phyloP scores from a whole-genome alignment of 2,329 filamentous ascomycete genomes.

The Fusarium fracticaudum region DNA sequence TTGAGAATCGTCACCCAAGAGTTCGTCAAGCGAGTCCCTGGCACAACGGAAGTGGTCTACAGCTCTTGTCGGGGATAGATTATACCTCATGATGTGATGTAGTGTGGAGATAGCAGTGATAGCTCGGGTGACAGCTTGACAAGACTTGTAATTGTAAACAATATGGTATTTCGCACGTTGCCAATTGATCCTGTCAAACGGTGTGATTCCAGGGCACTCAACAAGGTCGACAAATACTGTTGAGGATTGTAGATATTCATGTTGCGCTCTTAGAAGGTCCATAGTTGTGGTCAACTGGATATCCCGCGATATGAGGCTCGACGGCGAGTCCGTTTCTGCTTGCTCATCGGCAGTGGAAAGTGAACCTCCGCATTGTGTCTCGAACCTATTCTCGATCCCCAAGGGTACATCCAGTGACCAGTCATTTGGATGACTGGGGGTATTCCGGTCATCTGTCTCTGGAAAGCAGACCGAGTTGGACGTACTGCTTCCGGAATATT shows the following conservation, averaged over 20 bases:
- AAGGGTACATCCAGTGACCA: not conserved
- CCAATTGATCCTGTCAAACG: not conserved
- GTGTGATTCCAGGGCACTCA: not conserved
- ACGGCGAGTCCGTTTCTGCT: not conserved
- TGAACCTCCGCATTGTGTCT: not conserved
- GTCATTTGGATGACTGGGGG: not conserved
- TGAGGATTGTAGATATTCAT: not conserved
- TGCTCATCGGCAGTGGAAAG: not conserved
- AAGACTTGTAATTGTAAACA: not conserved
- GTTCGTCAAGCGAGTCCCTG: not conserved
- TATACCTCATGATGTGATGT: not conserved
- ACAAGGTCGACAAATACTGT: not conserved
- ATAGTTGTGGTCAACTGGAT: not conserved
- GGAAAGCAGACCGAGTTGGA: not conserved
- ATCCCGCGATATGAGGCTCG: not conserved
- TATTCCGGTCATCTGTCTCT: not conserved
- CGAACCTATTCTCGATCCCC: not conserved
- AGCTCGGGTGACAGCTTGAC: not conserved
- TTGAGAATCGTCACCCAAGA: not conserved
- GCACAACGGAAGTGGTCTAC: not conserved
- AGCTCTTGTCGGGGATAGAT: not conserved
- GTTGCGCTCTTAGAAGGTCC: not conserved
- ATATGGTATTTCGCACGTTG: not conserved
- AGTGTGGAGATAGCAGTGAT: not conserved
- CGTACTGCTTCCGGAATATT: not conserved